Percentiles rank a stretch among this genome's conserved stretches.
Conservation (phyloP, 257 asterid genomes). For the Penstemon davidsonii region DNA sequence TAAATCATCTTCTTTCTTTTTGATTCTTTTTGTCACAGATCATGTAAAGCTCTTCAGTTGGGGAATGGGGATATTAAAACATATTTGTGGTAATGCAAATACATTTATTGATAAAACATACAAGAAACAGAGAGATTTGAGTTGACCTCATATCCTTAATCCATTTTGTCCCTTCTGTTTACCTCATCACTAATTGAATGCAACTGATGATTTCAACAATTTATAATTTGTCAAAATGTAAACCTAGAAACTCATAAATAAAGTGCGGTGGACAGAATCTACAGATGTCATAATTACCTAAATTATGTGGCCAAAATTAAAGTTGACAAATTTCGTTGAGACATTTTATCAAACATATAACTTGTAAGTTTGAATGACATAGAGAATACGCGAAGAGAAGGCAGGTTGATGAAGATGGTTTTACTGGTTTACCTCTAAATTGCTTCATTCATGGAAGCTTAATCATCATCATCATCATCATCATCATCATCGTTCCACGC, state of each 20-base stretch:
- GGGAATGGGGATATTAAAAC: conserved; percentile 17
- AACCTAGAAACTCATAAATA: background rate
- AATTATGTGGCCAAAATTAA: no score
- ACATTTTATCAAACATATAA: no score
- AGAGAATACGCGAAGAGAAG: no score
- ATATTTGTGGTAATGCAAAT: conserved; percentile 1
- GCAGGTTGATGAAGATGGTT: no score
- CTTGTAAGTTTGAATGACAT: no score
- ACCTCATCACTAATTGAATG: background rate
- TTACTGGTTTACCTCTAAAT: no score
- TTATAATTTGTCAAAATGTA: background rate
- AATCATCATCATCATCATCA: no score
- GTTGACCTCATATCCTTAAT: background rate
- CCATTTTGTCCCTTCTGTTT: background rate
- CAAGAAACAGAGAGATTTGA: background rate
- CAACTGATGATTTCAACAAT: conserved; percentile 1
- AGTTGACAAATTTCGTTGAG: no score
- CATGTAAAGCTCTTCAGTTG: conserved; percentile 5
- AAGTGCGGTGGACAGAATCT: no score
- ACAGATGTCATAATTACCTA: no score
- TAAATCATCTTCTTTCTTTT: conserved; percentile 28
- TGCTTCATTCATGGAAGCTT: no score
- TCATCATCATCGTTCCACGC: no score
- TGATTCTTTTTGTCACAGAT: conserved; percentile 23
- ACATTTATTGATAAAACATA: background rate